A percentile compares a stretch with the other conserved stretches of the same genome.
Evolutionary conservation across 768 basidiomycete species (phyloP).

Genomic region (Fomitopsis serialis): DNA sequence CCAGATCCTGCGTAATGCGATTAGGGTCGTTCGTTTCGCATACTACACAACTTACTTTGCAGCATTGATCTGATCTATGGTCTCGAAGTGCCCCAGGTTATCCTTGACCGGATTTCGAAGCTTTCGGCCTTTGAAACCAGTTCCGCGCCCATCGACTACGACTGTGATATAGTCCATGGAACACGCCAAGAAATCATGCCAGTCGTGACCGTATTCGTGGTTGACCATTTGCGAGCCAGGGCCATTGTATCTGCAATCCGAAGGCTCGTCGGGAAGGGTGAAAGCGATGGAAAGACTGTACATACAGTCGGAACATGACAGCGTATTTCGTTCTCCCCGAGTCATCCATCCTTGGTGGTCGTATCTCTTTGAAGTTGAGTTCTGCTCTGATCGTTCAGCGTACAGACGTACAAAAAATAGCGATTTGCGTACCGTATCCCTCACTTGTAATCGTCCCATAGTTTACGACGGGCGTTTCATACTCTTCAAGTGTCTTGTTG

Average conservation of each 20-base stretch:
- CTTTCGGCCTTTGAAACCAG: slow-evolving; percentile 82
- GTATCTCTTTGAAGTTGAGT: slow-evolving; percentile 85
- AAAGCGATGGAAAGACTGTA: slow-evolving; percentile 1
- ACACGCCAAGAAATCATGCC: slow-evolving; percentile 84
- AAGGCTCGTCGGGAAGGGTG: background rate
- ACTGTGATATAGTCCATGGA: slow-evolving; percentile 82
- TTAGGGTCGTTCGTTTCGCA: background rate
- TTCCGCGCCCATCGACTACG: slow-evolving; percentile 88
- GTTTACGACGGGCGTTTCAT: slow-evolving; percentile 63
- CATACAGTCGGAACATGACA: slow-evolving; percentile 81
- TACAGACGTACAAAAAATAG: background rate
- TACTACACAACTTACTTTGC: slow-evolving; percentile 55
- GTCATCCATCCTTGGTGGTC: slow-evolving; percentile 90
- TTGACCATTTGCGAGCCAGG: slow-evolving; percentile 80
- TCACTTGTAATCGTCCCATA: slow-evolving; percentile 74
- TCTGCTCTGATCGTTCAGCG: slow-evolving; percentile 38
- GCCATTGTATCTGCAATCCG: slow-evolving; percentile 71
- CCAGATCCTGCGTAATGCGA: slow-evolving; percentile 52
- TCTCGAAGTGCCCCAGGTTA: slow-evolving; percentile 87
- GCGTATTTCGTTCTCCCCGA: slow-evolving; percentile 96
- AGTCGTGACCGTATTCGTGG: slow-evolving; percentile 63
- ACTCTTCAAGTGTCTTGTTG: slow-evolving; percentile 57
- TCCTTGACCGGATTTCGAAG: slow-evolving; percentile 85
- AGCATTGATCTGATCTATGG: slow-evolving; percentile 82
- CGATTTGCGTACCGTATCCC: slow-evolving; percentile 55